A percentile compares a stretch with the other conserved stretches of the same genome.
Conservation (phyloP, 2,329 filamentous ascomycete genomes). For the Alternaria ethzedia region DNA sequence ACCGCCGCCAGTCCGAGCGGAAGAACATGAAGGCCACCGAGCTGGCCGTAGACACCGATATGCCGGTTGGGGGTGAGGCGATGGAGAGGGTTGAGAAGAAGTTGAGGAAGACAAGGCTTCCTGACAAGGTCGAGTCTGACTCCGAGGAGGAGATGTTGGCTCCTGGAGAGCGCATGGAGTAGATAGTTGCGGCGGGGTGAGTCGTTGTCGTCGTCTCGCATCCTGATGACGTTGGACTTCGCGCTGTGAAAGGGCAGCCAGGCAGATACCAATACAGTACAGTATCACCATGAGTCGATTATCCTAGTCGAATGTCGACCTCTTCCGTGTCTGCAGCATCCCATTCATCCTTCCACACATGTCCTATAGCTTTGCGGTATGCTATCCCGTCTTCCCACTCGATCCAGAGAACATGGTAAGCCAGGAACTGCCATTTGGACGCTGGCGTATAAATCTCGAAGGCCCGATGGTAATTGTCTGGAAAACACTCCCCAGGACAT, state of each 20-base stretch:
- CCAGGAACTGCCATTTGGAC: constrained; percentile 1
- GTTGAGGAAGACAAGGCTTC: neutral
- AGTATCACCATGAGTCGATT: neutral
- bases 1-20: neutral
- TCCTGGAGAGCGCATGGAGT: neutral
- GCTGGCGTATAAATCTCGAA: too few species aligned
- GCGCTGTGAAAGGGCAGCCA: neutral
- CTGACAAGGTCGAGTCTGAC: neutral
- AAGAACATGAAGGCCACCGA: neutral
- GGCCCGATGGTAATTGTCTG: too few species aligned
- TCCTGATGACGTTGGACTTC: neutral
- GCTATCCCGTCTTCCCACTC: constrained; percentile 13
- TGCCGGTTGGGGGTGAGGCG: neutral
- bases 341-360: constrained; percentile 12
- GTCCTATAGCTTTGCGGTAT: constrained; percentile 15
- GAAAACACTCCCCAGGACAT: neutral
- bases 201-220: neutral
- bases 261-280: neutral
- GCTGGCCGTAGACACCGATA: neutral
- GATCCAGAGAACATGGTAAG: constrained; percentile 22
- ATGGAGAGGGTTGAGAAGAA: neutral
- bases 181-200: neutral
- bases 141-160: neutral
- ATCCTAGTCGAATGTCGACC: constrained; percentile 18
- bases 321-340: constrained; percentile 7